Conservation (phyloP, 2,329 filamentous ascomycete species). For the Cordyceps cicadae region DNA sequence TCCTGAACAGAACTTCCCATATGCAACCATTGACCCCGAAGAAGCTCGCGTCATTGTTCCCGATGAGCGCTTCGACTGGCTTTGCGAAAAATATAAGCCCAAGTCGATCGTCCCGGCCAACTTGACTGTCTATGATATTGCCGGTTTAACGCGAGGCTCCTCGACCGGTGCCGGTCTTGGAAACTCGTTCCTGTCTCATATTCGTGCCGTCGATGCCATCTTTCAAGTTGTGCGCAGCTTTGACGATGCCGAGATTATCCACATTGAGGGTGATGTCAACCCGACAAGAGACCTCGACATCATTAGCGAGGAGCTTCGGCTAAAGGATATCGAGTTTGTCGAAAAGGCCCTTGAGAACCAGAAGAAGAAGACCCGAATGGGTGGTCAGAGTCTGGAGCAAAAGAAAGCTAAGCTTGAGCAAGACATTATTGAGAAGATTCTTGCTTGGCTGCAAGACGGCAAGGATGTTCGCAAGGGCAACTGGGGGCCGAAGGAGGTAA, state of each 20-base stretch:
- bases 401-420: conserved; percentile 96
- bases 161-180: conserved; percentile 96
- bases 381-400: conserved; percentile 92
- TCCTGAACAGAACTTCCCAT: conserved; percentile 75
- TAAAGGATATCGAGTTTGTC: conserved; percentile 98
- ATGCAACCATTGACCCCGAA: conserved; percentile 97
- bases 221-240: conserved; percentile 96
- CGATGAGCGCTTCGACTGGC: conserved; percentile 92
- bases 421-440: conserved; percentile 83
- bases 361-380: conserved; percentile 89
- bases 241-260: conserved; percentile 98
- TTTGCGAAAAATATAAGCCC: conserved; percentile 92
- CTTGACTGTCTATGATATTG: conserved; percentile 97
- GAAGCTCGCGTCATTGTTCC: conserved; percentile 96
- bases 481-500: conserved; percentile 93
- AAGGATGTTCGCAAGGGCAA: conserved; percentile 88
- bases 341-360: conserved; percentile 90
- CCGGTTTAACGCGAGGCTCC: conserved; percentile 88
- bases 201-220: conserved; percentile 94
- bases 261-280: conserved; percentile 98
- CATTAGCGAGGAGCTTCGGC: conserved; percentile 89
- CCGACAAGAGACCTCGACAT: conserved; percentile 90
- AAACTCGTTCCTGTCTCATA: conserved; percentile 97
- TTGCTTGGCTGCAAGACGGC: conserved; percentile 73
- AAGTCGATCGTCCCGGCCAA: conserved; percentile 97